Evolutionary conservation across 345 rosid genomes (phyloP), one percentile per base, ranked within the genome.

Genomic region (Gossypium bickii): DNA sequence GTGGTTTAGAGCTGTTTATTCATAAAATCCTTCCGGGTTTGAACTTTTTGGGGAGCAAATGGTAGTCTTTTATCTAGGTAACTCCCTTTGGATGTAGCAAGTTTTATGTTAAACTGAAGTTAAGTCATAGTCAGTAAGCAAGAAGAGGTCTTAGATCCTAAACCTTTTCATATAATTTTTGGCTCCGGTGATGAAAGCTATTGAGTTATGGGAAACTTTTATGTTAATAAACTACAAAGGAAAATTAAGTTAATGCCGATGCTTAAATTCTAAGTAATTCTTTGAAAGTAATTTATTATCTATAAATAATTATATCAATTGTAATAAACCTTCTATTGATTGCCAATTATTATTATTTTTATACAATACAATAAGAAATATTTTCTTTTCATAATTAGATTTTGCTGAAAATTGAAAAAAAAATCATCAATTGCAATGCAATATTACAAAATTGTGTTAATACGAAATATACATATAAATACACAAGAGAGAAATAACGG

Each of bases 371-470:
- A 20, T 56, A 2, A 20, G 60, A 20, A 20, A 56, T 56, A 55
- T 18, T 55, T 55, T 55, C 24, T 6, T 55, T 55, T 18, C 25
- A 55, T 55, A n/a, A n/a, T n/a, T 18, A 2, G 10, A n/a, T n/a
- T 17, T 53, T 7, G 24, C 22, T 53, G 58, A 53, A 53, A 53
- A 7, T 5, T 1, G 18, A 7, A 53, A 16, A 53, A 62, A 65
- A 52, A 64, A 38, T 56, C 56, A 41, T 34, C 38, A 18, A 74
- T 27, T 65, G 52, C 52, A 65, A 56, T 34, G 41, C 15, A 45
- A 44, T 22, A 72, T 52, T 65, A 74, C 64, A 74, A 74, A 73
- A 74, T 49, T 74, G 63, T 74, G 61, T 74, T 29, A n/a, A n/a
- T n/a, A 18, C 62, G 43, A 27, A 56, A 74, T 74, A 64, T 65